Conservation (phyloP, 768 basidiomycete species). For the Clathrus columnatus region DNA sequence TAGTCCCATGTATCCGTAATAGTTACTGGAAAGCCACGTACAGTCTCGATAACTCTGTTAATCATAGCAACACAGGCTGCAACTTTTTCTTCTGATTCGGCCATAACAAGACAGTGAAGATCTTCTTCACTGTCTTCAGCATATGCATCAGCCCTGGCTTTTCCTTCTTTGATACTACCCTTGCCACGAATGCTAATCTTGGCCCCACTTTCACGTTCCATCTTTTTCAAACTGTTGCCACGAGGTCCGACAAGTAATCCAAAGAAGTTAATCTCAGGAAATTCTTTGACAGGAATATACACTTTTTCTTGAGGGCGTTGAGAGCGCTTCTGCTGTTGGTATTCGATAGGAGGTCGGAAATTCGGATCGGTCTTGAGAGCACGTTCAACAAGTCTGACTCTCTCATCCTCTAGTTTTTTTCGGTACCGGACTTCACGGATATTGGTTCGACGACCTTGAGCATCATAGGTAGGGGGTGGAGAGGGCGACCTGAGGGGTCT, state of each 20-base stretch:
- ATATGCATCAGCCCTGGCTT: slow-evolving; percentile 88
- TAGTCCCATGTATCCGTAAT: not conserved
- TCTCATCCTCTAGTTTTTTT: slow-evolving; percentile 89
- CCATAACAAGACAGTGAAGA: slow-evolving; percentile 93
- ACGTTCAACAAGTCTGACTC: slow-evolving; percentile 85
- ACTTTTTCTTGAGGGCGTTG: slow-evolving; percentile 95
- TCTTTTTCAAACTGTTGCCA: slow-evolving; percentile 98
- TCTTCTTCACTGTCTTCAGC: slow-evolving; percentile 98
- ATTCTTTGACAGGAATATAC: slow-evolving; percentile 99
- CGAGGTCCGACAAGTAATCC: slow-evolving; percentile 96
- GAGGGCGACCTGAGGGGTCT: slow-evolving; percentile 69
- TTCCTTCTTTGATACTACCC: slow-evolving; percentile 98
- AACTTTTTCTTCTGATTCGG: slow-evolving; percentile 89
- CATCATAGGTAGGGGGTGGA: slow-evolving; percentile 95
- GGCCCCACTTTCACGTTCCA: slow-evolving; percentile 96
- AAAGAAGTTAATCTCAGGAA: slow-evolving; percentile 99
- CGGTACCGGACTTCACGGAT: slow-evolving; percentile 98
- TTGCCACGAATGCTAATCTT: slow-evolving; percentile 98
- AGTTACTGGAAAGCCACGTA: slow-evolving; percentile 28
- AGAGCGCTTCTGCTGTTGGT: slow-evolving; percentile 89
- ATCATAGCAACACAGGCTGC: slow-evolving; percentile 87
- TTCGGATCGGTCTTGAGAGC: slow-evolving; percentile 98
- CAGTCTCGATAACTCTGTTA: slow-evolving; percentile 96
- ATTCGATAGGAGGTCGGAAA: slow-evolving; percentile 95
- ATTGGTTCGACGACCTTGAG: slow-evolving; percentile 95